Evolutionary conservation across 1,139 yeast genomes (phyloP).

Genomic region (Geotrichum aggregatum): DNA sequence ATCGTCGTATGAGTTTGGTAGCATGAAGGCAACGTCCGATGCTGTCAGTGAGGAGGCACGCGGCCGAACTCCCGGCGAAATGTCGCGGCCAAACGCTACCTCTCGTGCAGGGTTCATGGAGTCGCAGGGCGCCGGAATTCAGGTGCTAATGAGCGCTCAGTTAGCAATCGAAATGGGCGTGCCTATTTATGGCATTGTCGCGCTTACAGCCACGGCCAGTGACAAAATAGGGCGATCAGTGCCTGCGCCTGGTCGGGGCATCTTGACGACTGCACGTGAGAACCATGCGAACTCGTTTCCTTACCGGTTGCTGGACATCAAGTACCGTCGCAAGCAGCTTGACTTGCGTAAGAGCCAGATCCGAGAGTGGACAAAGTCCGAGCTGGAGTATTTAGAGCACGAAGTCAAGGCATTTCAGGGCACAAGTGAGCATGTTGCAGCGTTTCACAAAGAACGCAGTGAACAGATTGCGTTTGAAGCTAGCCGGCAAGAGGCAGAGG

Average conservation of each 20-base stretch:
- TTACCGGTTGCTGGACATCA: conserved; percentile 77
- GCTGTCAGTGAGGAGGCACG: conserved; percentile 79
- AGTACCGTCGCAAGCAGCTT: conserved; percentile 91
- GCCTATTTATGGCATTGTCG: conserved; percentile 93
- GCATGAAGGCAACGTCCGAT: conserved; percentile 97
- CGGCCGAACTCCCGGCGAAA: conserved; percentile 95
- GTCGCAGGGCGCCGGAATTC: conserved; percentile 98
- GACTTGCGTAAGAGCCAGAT: conserved; percentile 73
- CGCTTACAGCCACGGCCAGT: conserved; percentile 91
- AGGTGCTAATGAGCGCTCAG: conserved; percentile 90
- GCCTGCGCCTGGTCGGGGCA: conserved; percentile 99
- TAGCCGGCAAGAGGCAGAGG: conserved; percentile 75
- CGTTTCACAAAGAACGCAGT: conserved; percentile 73
- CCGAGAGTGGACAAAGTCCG: conserved; percentile 78
- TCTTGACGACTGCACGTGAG: conserved; percentile 95
- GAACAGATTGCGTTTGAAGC: conserved; percentile 86
- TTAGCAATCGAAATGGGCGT: conserved; percentile 96
- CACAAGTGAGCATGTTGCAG: conserved; percentile 61
- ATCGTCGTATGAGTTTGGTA: conserved; percentile 94
- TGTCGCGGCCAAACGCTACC: conserved; percentile 97
- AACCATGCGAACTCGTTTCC: conserved; percentile 77
- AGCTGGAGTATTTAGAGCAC: conserved; percentile 64
- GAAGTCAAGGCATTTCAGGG: conserved; percentile 58
- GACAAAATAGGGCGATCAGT: conserved; percentile 98
- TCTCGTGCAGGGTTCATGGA: conserved; percentile 98